Conservation (phyloP, 441 rosid species). For the Hura crepitans region DNA sequence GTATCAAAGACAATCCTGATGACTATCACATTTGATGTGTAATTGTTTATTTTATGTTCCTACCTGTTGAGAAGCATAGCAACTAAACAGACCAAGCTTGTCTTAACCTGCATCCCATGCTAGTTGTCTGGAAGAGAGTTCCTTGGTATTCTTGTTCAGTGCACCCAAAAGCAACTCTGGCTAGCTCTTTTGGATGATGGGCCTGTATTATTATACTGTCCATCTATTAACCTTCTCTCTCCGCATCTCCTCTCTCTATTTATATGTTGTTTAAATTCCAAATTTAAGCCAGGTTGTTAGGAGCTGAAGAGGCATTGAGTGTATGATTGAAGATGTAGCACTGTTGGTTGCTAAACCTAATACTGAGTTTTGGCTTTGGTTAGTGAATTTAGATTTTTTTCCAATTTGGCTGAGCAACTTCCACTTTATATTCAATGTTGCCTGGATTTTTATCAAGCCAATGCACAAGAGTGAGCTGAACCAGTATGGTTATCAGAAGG, state of each 20-base stretch:
- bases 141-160: not conserved
- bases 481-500: not conserved
- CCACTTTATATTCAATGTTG: not conserved
- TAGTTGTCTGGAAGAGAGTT: not conserved
- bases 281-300: not conserved
- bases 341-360: constrained; percentile 2
- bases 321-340: not conserved
- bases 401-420: not conserved
- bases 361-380: not conserved
- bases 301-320: not conserved
- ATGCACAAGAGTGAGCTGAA: constrained; percentile 1
- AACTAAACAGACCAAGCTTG: not conserved
- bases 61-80: not conserved
- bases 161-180: not conserved
- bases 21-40: not conserved
- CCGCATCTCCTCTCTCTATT: not conserved
- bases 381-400: not conserved
- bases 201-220: not conserved
- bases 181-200: not conserved
- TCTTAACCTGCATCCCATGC: not conserved
- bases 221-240: too few species aligned
- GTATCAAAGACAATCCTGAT: not conserved
- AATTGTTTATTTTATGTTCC: not conserved
- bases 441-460: not conserved
- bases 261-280: not conserved